Evolutionary conservation across 306 rosid genomes (phyloP).

Genomic region (Rosa chinensis): DNA sequence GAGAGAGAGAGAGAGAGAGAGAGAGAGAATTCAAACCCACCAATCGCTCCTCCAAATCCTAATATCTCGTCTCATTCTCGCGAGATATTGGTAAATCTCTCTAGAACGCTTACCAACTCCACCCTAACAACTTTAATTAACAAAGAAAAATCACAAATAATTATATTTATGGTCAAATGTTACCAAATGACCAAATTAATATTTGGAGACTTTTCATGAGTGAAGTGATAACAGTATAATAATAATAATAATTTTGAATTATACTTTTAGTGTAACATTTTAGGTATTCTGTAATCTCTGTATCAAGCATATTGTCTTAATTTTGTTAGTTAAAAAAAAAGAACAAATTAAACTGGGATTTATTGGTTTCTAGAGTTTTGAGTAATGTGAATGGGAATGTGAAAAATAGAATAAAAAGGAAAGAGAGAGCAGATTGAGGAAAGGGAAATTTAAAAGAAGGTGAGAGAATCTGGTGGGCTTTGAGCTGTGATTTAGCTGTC

Average conservation of each 20-base stretch:
- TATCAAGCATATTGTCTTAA: too few species aligned
- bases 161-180: background rate
- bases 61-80: slow-evolving; percentile 24
- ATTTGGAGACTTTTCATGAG: background rate
- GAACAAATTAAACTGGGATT: background rate
- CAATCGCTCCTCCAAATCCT: slow-evolving; percentile 7
- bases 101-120: slow-evolving; percentile 21
- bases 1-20: background rate
- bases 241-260: background rate
- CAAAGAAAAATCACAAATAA: background rate
- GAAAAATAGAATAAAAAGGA: slow-evolving; percentile 16
- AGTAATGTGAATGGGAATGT: slow-evolving; percentile 22
- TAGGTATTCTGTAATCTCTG: background rate
- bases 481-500: slow-evolving; percentile 97
- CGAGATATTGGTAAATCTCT: slow-evolving; percentile 1
- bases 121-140: slow-evolving; percentile 14
- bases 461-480: slow-evolving; percentile 66
- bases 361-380: background rate
- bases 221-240: background rate
- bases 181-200: background rate
- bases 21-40: background rate
- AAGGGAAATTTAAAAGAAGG: background rate
- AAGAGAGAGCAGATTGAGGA: slow-evolving; percentile 6
- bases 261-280: background rate
- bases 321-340: too few species aligned